Evolutionary conservation across 495 filamentous ascomycete species (phyloP), one percentile per base, ranked within the genome.

Genomic region (Annulohypoxylon moriforme): DNA sequence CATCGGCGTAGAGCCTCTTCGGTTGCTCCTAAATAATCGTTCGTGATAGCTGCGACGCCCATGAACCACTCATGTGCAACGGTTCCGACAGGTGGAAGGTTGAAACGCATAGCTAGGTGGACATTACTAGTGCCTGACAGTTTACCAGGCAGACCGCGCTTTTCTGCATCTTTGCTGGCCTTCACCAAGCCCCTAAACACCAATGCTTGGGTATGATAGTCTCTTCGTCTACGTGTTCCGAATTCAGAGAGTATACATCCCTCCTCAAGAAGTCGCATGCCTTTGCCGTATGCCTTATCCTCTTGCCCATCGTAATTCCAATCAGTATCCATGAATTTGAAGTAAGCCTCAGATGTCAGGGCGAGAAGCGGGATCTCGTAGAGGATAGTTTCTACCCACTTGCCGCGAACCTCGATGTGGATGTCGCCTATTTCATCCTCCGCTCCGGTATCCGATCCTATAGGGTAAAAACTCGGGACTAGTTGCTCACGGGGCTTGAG

Each of bases 51-150:
- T 14, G 96, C 96, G 59, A 97, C 93, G 42, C 93, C 93, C 96
- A 99, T 99, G 82, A 97, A 98, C 96, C 96, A 99, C 81, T 99
- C 96, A 70, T 99, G 96, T 0, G 96, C 96, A 1, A 99, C 94
- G 2, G 96, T 99, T 14, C 96, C 96, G 18, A 99, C 89, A 0
- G 95, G 92, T 7, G 87, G 81, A 27, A 96, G 86, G 20, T 87
- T 88, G 77, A 95, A 93, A 76, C 93, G 92, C 92, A 96, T 96
- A 16, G 96, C 96, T 67, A 98, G 91, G 76, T 99, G 96, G 20
- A 98, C 96, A 76, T 99, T 99, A 78, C 94, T 97, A 1, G 96
- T 97, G 0, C 96, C 96, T 1, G 89, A 88, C 53, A 98, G 85
- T 67, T 88, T 89, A 1, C 96, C 96, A 5, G 82, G 76, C 72